Base-by-base conservation (phyloP, 805 yeast species). In the Candida railenensis region DNA sequence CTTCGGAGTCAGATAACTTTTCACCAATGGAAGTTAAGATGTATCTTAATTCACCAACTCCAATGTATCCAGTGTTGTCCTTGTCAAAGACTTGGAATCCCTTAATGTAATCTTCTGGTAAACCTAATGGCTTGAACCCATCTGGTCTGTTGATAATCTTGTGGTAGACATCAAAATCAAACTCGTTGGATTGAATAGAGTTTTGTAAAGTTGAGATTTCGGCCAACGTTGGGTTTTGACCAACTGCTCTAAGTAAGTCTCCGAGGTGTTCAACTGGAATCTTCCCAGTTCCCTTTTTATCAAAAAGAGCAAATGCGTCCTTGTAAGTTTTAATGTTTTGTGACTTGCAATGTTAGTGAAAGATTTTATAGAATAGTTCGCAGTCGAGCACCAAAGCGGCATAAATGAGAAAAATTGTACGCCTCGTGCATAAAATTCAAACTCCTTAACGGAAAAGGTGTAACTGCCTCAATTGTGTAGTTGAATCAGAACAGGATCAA, bases 301-400 rank as follows among this genome's bases (percentile, higher is more conserved):
- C 99, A 63, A 92, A 94, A 40, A 94, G 82, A 11, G 98, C 94
- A 69, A 94, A 94, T 20, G 97, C 96, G 77, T 94, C 97, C 71
- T 89, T 89, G 74, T 73, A 73, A 25, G 78, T 73, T 54, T 73
- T 73, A 36, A 74, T 71, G 57, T 69, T 71, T 63, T 67, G 74
- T 16, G 73, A 68, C 74, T 69, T 42, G 12, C 42, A 11, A 7
- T 20, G 40, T 39, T 44, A 44, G 43, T 44, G n/a, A 40, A 4
- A 12, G 42, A 16, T 4, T 25, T 5, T n/a, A n/a, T n/a, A n/a
- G n/a, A n/a, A n/a, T n/a, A n/a, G n/a, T n/a, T n/a, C n/a, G n/a
- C n/a, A n/a, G n/a, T n/a, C n/a, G n/a, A n/a, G n/a, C n/a, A n/a
- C n/a, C n/a, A n/a, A n/a, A n/a, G n/a, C n/a, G n/a, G n/a, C n/a